Evolutionary conservation across 805 yeast species (phyloP), one percentile per base, ranked within the genome.

Genomic region (Wickerhamiella domercqiae): DNA sequence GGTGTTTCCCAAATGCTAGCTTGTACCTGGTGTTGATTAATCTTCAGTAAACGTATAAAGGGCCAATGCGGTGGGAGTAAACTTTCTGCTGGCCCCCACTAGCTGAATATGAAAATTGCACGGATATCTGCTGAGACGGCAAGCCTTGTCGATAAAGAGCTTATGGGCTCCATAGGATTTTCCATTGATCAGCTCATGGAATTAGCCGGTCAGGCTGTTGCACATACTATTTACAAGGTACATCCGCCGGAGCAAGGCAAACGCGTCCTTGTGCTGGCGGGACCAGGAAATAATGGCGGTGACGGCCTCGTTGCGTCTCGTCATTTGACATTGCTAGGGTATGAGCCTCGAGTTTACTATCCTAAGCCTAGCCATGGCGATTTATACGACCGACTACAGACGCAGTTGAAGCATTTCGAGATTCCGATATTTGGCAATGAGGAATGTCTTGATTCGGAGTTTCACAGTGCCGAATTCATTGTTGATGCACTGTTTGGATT

Each of bases 271-370:
- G 68, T 90, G 1, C 62, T 90, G 4, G 83, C 77, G 7, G 98
- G 98, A 0, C 97, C 97, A 0, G 98, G 98, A 1, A 90, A 90
- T 52, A 90, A 90, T 52, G 87, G 67, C 1, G 98, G 97, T 2
- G 98, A 90, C 59, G 98, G 97, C 0, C 61, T 90, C 11, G 98
- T 90, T 1, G 93, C 95, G 21, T 94, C 96, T 1, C 67, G 98
- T 31, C 98, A 90, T 54, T 62, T 90, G 44, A 71, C 72, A 46
- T 59, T 84, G 9, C 73, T 90, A 65, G 90, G 90, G 2, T 82
- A 75, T 54, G 60, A 62, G 4, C 94, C 96, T 1, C 60, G 69
- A 3, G 67, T 87, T 0, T 84, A 68, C 55, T 86, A 84, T 51
- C 96, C 97, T 2, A 81, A 75, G 49, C 66, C 63, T 37, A 66